These are phyloP conservation scores for Phenoliferia sp. DNA, from an alignment of 1,284 basidiomycete species.

Conservation along the genomic window DNA sequence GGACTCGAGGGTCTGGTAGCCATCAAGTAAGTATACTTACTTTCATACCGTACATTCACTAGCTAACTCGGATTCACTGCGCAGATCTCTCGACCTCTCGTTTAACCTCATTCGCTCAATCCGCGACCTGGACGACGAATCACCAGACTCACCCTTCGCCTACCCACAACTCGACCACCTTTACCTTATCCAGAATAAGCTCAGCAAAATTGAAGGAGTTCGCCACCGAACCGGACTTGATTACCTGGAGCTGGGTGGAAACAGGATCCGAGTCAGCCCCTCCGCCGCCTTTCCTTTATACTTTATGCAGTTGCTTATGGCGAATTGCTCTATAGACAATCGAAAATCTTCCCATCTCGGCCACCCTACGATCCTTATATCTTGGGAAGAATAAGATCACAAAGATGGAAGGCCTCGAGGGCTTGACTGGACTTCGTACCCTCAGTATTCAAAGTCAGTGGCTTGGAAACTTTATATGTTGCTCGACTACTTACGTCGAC, in stretches of 20 bases:
- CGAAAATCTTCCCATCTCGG: conserved; percentile 54
- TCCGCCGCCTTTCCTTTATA: neutral
- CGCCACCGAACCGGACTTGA: conserved; percentile 56
- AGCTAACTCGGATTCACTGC: neutral
- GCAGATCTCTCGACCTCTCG: conserved; percentile 80
- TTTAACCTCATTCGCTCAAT: conserved; percentile 82
- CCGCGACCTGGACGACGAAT: conserved; percentile 55
- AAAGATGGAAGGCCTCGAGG: conserved; percentile 73
- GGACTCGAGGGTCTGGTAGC: conserved; percentile 60
- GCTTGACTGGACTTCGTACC: conserved; percentile 65
- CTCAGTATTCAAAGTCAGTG: conserved; percentile 52
- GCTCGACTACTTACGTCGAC: neutral
- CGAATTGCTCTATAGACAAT: conserved; percentile 58
- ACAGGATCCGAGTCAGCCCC: conserved; percentile 68
- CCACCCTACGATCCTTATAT: conserved; percentile 86
- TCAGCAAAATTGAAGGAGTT: conserved; percentile 65
- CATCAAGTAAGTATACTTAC: conserved; percentile 57
- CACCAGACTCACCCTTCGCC: conserved; percentile 52
- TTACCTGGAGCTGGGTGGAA: conserved; percentile 89
- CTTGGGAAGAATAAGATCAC: conserved; percentile 94
- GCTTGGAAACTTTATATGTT: too few species aligned
- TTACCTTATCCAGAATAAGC: conserved; percentile 96
- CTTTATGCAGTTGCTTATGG: too few species aligned
- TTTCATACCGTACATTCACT: neutral
- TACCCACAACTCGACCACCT: conserved; percentile 55